These are phyloP conservation scores for Capsicum pubescens DNA, from an alignment of 257 asterid species.

Conservation along the genomic window DNA sequence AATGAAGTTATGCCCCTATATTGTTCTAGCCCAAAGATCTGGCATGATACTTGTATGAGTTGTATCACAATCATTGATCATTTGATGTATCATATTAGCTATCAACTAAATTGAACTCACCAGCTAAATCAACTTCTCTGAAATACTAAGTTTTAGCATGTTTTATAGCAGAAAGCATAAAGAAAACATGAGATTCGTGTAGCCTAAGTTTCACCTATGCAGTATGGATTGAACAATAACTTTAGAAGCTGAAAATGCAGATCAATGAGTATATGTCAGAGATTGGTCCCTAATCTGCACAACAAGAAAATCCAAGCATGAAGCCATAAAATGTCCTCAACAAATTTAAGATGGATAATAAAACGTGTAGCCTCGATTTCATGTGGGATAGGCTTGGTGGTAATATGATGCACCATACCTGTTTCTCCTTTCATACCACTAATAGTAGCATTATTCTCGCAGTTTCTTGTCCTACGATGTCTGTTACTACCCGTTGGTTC, in stretches of 20 bases:
- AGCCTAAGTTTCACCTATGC: not conserved
- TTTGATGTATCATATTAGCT: not conserved
- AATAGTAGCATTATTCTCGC: no score
- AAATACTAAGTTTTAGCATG: not conserved
- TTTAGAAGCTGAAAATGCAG: not conserved
- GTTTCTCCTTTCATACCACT: no score
- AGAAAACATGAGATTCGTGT: not conserved
- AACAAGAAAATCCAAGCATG: constrained; percentile 15
- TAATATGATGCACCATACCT: no score
- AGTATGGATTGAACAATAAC: not conserved
- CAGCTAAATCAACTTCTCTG: not conserved
- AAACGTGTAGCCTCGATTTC: not conserved
- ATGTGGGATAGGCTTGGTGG: no score
- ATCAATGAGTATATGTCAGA: not conserved
- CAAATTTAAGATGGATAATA: not conserved
- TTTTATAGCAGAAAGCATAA: not conserved
- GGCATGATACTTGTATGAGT: not conserved
- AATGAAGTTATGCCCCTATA: not conserved
- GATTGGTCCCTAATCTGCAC: not conserved
- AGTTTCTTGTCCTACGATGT: no score
- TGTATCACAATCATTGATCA: constrained; percentile 16
- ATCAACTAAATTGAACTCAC: constrained; percentile 8
- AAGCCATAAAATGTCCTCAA: not conserved
- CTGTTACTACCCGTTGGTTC: no score
- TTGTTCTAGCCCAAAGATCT: not conserved